A percentile compares a stretch with the other conserved stretches of the same genome.
These are phyloP conservation scores for Leccinum subtestaceum DNA, from an alignment of 768 basidiomycete genomes.

Conservation along the genomic window DNA sequence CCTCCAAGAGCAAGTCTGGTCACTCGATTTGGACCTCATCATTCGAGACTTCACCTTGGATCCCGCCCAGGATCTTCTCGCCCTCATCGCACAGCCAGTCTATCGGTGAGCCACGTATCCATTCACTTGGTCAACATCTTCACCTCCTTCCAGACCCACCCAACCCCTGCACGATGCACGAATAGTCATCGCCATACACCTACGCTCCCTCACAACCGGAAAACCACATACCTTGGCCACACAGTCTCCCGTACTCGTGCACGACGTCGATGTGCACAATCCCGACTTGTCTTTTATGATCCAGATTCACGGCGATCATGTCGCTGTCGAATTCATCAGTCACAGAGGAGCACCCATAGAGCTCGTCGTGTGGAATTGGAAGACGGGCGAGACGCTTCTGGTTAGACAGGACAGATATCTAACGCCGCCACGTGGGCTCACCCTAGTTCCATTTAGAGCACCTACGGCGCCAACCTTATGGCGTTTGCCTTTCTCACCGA, in stretches of 20 bases:
- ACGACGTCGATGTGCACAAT: conserved; percentile 20
- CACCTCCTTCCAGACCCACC: conserved; percentile 12
- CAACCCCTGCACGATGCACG: conserved; percentile 8
- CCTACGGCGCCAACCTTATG: conserved; percentile 34
- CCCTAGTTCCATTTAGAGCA: conserved; percentile 10
- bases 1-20: conserved; percentile 49
- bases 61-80: conserved; percentile 62
- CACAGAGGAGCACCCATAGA: conserved; percentile 38
- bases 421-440: neutral
- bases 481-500: conserved; percentile 45
- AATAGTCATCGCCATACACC: conserved; percentile 35
- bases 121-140: neutral
- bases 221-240: conserved; percentile 44
- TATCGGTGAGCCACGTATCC: conserved; percentile 30
- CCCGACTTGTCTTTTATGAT: conserved; percentile 40
- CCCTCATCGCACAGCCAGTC: conserved; percentile 42
- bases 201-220: conserved; percentile 46
- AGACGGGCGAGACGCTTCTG: conserved; percentile 45
- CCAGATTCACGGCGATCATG: conserved; percentile 52
- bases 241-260: conserved; percentile 31
- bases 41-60: conserved; percentile 65
- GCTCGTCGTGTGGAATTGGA: conserved; percentile 67
- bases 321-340: conserved; percentile 49
- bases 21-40: conserved; percentile 33
- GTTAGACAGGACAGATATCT: conserved; percentile 36